phyloP scores from a whole-genome alignment of 345 rosid genomes.

The Aquilaria sinensis region DNA sequence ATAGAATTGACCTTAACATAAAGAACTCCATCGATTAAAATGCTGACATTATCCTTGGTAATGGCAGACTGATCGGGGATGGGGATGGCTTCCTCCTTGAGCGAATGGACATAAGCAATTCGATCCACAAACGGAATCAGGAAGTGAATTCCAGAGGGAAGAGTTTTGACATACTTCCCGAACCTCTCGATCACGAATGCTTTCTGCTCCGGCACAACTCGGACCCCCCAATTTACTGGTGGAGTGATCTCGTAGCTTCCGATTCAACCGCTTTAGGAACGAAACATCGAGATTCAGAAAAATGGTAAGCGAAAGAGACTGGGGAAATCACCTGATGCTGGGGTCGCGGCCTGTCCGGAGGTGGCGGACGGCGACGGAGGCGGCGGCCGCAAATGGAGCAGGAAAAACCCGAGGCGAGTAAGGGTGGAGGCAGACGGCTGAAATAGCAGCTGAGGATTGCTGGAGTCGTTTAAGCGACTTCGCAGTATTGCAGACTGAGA shows the following conservation, averaged over 20 bases:
- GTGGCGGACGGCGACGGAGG: constrained; percentile 30
- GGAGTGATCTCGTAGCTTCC: constrained; percentile 61
- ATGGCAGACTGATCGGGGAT: constrained; percentile 89
- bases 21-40: constrained; percentile 84
- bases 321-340: constrained; percentile 20
- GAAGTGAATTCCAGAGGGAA: constrained; percentile 79
- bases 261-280: not conserved
- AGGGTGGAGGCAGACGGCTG: constrained; percentile 18
- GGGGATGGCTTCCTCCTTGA: constrained; percentile 94
- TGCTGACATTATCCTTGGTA: constrained; percentile 94
- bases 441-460: constrained; percentile 17
- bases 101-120: constrained; percentile 90
- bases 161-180: constrained; percentile 75
- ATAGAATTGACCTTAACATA: constrained; percentile 60
- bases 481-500: constrained; percentile 16
- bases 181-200: constrained; percentile 89
- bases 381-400: constrained; percentile 18
- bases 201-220: constrained; percentile 82
- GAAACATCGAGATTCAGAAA: not conserved
- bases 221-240: constrained; percentile 86
- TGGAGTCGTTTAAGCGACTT: constrained; percentile 23
- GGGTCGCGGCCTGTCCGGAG: constrained; percentile 43
- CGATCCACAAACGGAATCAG: constrained; percentile 84
- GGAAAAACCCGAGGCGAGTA: constrained; percentile 11
- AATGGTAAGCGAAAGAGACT: not conserved